Conservation (phyloP, 495 filamentous ascomycete genomes). For the Tirmania nivea region DNA sequence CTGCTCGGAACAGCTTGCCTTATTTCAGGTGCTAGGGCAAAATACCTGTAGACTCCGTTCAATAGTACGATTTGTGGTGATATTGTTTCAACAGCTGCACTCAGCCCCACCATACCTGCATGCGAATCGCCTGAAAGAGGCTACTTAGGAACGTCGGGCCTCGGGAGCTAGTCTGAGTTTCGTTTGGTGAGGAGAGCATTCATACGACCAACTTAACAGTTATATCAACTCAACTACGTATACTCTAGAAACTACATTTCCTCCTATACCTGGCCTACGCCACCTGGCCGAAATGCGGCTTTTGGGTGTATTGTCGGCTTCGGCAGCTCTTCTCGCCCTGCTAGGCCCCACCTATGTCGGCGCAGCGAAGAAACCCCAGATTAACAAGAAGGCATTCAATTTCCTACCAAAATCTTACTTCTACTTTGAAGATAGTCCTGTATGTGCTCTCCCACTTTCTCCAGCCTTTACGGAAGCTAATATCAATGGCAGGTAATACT, state of each 20-base stretch:
- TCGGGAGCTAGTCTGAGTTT: not conserved
- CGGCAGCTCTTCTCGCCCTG: constrained; percentile 7
- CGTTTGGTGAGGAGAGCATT: too few species aligned
- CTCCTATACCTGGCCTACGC: not conserved
- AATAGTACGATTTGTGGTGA: too few species aligned
- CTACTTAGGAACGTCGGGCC: not conserved
- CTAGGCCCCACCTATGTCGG: constrained; percentile 3
- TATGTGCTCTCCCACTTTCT: constrained; percentile 22
- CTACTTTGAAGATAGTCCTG: constrained; percentile 76
- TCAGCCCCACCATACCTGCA: not conserved
- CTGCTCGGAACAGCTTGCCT: not conserved
- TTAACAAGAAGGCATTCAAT: constrained; percentile 36
- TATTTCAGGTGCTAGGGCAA: too few species aligned
- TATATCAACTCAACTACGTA: not conserved
- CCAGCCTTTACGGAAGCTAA: too few species aligned
- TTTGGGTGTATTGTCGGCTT: constrained; percentile 14
- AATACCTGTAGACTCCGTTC: too few species aligned
- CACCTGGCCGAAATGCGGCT: constrained; percentile 14
- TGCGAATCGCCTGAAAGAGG: not conserved
- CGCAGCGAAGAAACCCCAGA: constrained; percentile 22
- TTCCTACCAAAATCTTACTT: constrained; percentile 39
- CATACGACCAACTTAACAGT: not conserved
- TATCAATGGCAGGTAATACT: constrained; percentile 7
- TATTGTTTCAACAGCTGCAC: not conserved
- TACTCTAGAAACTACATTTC: too few species aligned